These are phyloP conservation scores for Hypoxylon rubiginosum DNA, from an alignment of 2,329 filamentous ascomycete species.

Conservation along the genomic window DNA sequence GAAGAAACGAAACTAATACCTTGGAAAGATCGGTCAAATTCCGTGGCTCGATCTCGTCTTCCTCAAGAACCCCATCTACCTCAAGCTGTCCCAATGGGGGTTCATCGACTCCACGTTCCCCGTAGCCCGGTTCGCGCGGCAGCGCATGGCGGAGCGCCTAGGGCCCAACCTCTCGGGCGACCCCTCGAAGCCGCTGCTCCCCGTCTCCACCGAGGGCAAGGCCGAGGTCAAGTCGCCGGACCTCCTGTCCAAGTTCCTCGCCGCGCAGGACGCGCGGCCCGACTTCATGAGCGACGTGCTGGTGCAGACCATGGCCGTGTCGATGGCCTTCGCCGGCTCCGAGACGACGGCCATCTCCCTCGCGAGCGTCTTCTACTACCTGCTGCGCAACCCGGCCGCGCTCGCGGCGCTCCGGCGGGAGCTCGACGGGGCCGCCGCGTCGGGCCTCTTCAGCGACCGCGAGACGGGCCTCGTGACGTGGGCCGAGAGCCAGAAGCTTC, in stretches of 20 bases:
- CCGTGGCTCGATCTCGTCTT: conserved; percentile 77
- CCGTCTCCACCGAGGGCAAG: conserved; percentile 54
- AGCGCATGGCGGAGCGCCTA: conserved; percentile 75
- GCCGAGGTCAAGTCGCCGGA: conserved; percentile 62
- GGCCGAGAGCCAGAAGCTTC: conserved; percentile 76
- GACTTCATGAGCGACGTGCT: conserved; percentile 79
- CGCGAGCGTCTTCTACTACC: conserved; percentile 78
- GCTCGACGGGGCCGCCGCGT: conserved; percentile 69
- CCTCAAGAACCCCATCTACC: conserved; percentile 80
- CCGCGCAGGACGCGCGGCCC: conserved; percentile 74
- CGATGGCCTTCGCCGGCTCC: conserved; percentile 79
- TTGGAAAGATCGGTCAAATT: conserved; percentile 76
- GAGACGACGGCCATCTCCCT: conserved; percentile 85
- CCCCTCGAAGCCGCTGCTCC: conserved; percentile 55
- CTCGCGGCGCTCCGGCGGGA: conserved; percentile 71
- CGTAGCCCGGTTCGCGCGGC: conserved; percentile 78
- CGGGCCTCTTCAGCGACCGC: conserved; percentile 64
- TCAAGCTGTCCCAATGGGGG: conserved; percentile 76
- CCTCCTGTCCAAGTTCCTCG: conserved; percentile 79
- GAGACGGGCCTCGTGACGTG: conserved; percentile 76
- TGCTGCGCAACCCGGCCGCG: conserved; percentile 72
- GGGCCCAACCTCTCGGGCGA: conserved; percentile 56
- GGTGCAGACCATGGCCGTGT: conserved; percentile 79
- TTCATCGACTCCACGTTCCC: conserved; percentile 78
- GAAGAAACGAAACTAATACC: conserved; percentile 18